These are phyloP conservation scores for Sodiomyces alkalinus DNA, from an alignment of 2,329 filamentous ascomycete genomes.

Conservation along the genomic window DNA sequence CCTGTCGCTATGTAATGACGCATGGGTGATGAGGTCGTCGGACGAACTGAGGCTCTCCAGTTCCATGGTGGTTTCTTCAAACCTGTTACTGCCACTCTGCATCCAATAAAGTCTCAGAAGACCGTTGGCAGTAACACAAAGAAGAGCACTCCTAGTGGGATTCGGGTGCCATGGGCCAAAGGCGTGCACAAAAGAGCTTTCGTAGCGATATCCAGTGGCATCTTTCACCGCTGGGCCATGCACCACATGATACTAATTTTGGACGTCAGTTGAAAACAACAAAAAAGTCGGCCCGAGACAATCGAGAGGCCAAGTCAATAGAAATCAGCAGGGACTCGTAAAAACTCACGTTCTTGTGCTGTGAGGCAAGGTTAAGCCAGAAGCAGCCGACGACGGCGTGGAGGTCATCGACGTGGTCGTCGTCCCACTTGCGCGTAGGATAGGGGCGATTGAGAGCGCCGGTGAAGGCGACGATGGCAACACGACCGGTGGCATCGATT, in stretches of 20 bases:
- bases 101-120: slow-evolving; percentile 63
- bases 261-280: no score
- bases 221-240: slow-evolving; percentile 50
- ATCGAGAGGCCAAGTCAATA: no score
- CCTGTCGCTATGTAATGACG: slow-evolving; percentile 59
- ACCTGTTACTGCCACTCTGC: slow-evolving; percentile 54
- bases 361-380: slow-evolving; percentile 56
- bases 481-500: slow-evolving; percentile 63
- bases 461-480: slow-evolving; percentile 58
- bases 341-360: slow-evolving; percentile 22
- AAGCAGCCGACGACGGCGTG: slow-evolving; percentile 68
- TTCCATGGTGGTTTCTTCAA: slow-evolving; percentile 59
- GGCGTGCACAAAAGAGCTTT: slow-evolving; percentile 48
- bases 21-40: slow-evolving; percentile 67
- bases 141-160: slow-evolving; percentile 53
- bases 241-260: slow-evolving; percentile 28
- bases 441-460: slow-evolving; percentile 60
- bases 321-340: no score
- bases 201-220: slow-evolving; percentile 46
- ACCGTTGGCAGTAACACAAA: slow-evolving; percentile 64
- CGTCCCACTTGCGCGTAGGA: slow-evolving; percentile 42
- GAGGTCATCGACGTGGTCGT: slow-evolving; percentile 59
- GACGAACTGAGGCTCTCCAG: slow-evolving; percentile 58
- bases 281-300: no score
- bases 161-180: slow-evolving; percentile 61